Percentiles rank a stretch among this genome's conserved stretches.
These are phyloP conservation scores for Trypanosoma cruzi DNA, from an alignment of 208 protist genomes.

Conservation along the genomic window DNA sequence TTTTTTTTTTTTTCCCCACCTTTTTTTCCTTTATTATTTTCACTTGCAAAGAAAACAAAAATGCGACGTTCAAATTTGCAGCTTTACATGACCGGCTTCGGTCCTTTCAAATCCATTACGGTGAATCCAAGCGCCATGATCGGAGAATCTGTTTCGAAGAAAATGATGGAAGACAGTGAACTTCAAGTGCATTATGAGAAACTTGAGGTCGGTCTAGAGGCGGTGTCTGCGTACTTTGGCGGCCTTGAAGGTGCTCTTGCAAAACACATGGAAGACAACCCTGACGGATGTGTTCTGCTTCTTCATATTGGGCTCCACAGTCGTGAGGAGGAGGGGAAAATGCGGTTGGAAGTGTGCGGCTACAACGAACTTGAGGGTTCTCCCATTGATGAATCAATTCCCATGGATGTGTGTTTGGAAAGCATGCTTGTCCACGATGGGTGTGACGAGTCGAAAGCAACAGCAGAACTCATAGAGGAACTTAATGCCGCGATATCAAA, in stretches of 20 bases:
- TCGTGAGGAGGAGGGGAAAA: slow-evolving; percentile 37
- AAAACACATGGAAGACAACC: slow-evolving; percentile 19
- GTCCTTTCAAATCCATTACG: slow-evolving; percentile 54
- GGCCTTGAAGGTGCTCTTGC: slow-evolving; percentile 36
- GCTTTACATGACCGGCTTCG: slow-evolving; percentile 75
- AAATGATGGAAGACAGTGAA: slow-evolving; percentile 9
- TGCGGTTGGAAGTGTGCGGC: slow-evolving; percentile 59
- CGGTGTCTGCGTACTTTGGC: slow-evolving; percentile 44
- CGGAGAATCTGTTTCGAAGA: slow-evolving; percentile 30
- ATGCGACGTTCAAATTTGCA: slow-evolving; percentile 23
- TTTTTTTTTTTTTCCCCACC: too few species aligned
- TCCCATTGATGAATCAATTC: slow-evolving; percentile 41
- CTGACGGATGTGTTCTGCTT: slow-evolving; percentile 39
- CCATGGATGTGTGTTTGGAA: slow-evolving; percentile 30
- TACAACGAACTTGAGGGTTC: slow-evolving; percentile 67
- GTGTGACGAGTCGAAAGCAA: slow-evolving; percentile 2
- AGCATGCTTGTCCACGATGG: slow-evolving; percentile 42
- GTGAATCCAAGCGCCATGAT: slow-evolving; percentile 64
- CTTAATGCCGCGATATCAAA: slow-evolving; percentile 31
- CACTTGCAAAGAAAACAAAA: slow-evolving; percentile 3
- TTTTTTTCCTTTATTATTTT: too few species aligned
- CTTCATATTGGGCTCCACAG: slow-evolving; percentile 61
- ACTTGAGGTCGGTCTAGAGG: slow-evolving; percentile 39
- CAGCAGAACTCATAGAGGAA: slow-evolving; percentile 25
- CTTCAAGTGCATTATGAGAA: slow-evolving; percentile 31